Base-by-base conservation (phyloP, 768 basidiomycete species). In the Tephrocybe sp. region DNA sequence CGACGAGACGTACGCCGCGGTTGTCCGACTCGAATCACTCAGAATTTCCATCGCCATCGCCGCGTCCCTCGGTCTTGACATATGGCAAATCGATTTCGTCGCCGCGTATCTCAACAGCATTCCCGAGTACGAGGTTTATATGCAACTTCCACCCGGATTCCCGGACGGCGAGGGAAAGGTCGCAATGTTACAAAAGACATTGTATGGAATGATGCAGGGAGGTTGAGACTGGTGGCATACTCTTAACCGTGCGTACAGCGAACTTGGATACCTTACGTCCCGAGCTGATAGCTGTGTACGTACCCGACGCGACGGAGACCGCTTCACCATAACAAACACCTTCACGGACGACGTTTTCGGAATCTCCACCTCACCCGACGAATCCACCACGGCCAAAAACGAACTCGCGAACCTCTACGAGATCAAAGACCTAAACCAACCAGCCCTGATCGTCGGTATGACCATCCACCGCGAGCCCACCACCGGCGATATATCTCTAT, bases 61-160 rank as follows among this genome's bases (percentile, higher is more conserved):
- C 0, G 2, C 13, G 0, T 27, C 54, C 3, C 53, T 5, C 10
- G 3, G 61, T 31, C 61, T 66, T 47, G 57, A 65, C 12, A 33
- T 74, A 3, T 56, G 70, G 45, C 53, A 53, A 25, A 53, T 69
- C 3, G 68, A 75, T 52, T 62, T 70, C 27, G 61, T 66, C 4
- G 4, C 11, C 5, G 15, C 33, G 7, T 34, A 34, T 15, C 33
- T 34, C 7, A 34, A 34, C 15, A n/a, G 11, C 13, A 50, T 52
- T 0, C 69, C 68, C 0, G 75, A 66, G 53, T 64, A 75, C 1
- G 66, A 56, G 12, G 34, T 29, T 11, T 29, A 29, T 11, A 29
- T 29, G 27, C 5, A 11, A 11, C 27, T 29, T 11, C 27, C 27
- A 5, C 27, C 27, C 11, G 27, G 27, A 29, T 5, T 5, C 5